Percentiles rank a stretch among this genome's conserved stretches.
These are phyloP conservation scores for Thalassiosira sp. DNA, from an alignment of 352 stramenopile species.

Conservation along the genomic window DNA sequence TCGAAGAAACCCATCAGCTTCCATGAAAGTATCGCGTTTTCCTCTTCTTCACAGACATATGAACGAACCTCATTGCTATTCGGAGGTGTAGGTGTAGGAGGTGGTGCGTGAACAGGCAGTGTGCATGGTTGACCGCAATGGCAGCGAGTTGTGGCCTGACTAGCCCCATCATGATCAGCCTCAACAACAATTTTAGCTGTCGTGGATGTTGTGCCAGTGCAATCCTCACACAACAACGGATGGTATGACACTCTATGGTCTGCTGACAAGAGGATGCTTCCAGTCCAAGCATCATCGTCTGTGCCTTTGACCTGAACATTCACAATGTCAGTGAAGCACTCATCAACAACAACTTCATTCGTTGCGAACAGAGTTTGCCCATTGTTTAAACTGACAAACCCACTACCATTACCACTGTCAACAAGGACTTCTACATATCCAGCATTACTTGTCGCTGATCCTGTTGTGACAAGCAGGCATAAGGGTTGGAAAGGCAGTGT, in stretches of 20 bases:
- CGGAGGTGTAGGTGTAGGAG: not conserved
- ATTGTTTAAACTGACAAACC: too few species aligned
- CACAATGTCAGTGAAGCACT: not conserved
- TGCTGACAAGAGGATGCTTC: not conserved
- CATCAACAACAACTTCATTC: not conserved
- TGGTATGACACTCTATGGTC: not conserved
- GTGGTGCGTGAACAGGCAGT: not conserved
- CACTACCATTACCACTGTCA: not conserved
- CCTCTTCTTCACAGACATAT: constrained; percentile 14
- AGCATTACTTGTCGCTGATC: too few species aligned
- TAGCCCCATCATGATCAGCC: not conserved
- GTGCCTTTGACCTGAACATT: not conserved
- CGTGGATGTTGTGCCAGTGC: not conserved
- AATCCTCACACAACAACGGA: not conserved
- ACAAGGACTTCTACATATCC: not conserved
- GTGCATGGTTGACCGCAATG: not conserved
- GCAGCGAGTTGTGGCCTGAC: not conserved
- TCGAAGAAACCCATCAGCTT: constrained; percentile 30
- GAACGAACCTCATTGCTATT: constrained; percentile 8
- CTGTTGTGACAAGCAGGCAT: too few species aligned
- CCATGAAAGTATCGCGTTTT: constrained; percentile 8
- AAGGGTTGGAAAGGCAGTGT: too few species aligned
- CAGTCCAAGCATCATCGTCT: not conserved
- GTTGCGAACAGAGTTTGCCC: too few species aligned
- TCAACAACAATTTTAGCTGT: not conserved